These are phyloP conservation scores for Pseudopediastrum boryanum DNA, from an alignment of 139 green algal genomes.

Conservation along the genomic window DNA sequence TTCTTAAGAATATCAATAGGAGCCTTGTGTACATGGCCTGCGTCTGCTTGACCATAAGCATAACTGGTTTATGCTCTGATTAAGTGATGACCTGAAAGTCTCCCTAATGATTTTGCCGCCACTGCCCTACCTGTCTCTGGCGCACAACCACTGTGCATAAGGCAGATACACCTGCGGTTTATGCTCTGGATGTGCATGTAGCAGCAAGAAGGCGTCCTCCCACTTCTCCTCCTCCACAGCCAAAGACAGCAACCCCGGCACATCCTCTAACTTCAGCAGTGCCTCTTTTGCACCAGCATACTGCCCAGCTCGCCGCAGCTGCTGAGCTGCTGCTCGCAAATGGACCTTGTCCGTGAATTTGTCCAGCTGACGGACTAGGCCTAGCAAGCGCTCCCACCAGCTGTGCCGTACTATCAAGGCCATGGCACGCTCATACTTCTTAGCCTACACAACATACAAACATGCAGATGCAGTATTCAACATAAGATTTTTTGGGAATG, in stretches of 20 bases:
- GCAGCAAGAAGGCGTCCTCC: conserved; percentile 76
- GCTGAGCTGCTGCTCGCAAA: conserved; percentile 22
- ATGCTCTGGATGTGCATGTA: conserved; percentile 56
- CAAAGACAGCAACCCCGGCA: conserved; percentile 46
- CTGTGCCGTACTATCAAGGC: conserved; percentile 66
- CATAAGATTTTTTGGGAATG: no score
- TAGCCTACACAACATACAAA: not conserved
- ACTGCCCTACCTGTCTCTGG: conserved; percentile 43
- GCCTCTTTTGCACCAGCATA: conserved; percentile 66
- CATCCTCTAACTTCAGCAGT: conserved; percentile 65
- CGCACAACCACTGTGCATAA: conserved; percentile 70
- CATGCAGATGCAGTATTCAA: not conserved
- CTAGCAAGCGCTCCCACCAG: conserved; percentile 75
- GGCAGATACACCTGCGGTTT: conserved; percentile 52
- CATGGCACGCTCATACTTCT: conserved; percentile 67
- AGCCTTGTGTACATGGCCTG: no score
- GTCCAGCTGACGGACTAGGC: conserved; percentile 61
- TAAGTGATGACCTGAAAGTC: no score
- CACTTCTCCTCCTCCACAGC: conserved; percentile 64
- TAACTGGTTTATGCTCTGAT: no score
- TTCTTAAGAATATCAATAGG: no score
- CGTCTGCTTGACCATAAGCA: no score
- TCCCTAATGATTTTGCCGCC: no score
- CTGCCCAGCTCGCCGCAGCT: conserved; percentile 49
- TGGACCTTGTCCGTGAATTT: conserved; percentile 37